Evolutionary conservation across 140 eudicot species (phyloP), one percentile per base, ranked within the genome.

Genomic region (Senecio squalidus): DNA sequence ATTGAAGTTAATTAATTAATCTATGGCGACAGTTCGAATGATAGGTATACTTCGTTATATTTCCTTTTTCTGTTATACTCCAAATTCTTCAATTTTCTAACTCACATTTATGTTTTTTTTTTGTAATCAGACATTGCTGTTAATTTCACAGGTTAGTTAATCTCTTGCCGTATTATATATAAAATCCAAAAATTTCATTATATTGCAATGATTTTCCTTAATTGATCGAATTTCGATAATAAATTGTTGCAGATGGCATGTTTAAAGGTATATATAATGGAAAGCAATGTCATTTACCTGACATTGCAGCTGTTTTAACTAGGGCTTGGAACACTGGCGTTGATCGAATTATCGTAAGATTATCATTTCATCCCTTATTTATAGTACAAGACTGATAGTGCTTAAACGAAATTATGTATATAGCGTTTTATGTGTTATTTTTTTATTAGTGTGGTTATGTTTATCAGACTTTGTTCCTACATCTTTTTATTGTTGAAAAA

Each of bases 241-340:
- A 25, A 17, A 4, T 4, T 21, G 50, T 39, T 51, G 47, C 83
- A 88, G 99, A 93, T 84, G 53, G 81, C 49, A 93, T 93, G 99
- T 93, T 93, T 55, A 84, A 90, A 67, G 99, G 99, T 17, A 66
- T 93, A 34, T 93, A 93, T 71, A 76, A 93, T 62, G 96, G 96
- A 15, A 93, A 93, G 51, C 95, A 84, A 57, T 84, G 84, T 55
- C 99, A 93, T 67, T 73, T 74, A 39, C 75, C 90, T 33, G 96
- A 93, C 65, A 88, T 88, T 64, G 70, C 81, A 38, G 60, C 95
- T 21, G 96, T 93, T 39, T 72, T 93, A 64, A 58, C 61, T 28
- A 78, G 99, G 78, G 96, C 96, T 34, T 93, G 99, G 99, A 78
- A 69, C 54, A 85, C 96, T 39, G 99, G 99, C n/a, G 90, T 93